A percentile compares a stretch with the other conserved stretches of the same genome.
phyloP scores from a whole-genome alignment of 495 filamentous ascomycete species.

The Cercophora newfieldiana region DNA sequence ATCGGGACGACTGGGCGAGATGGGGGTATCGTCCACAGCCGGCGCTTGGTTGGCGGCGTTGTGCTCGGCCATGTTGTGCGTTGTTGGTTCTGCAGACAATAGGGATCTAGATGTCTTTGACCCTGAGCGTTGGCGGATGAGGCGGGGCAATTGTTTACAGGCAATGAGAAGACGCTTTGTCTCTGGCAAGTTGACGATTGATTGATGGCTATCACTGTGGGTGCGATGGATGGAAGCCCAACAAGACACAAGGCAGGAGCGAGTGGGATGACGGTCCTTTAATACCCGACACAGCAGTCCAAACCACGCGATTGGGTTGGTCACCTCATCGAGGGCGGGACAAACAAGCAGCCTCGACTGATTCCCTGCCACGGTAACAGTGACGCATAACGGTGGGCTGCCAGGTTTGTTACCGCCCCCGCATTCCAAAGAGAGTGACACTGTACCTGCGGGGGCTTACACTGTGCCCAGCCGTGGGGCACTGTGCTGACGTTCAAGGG shows the following conservation, averaged over 20 bases:
- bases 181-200: background rate
- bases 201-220: background rate
- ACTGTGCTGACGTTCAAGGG: background rate
- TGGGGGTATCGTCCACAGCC: conserved; percentile 54
- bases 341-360: conserved; percentile 11
- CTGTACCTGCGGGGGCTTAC: conserved; percentile 3
- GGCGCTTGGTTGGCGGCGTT: conserved; percentile 21
- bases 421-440: background rate
- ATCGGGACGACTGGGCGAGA: conserved; percentile 59
- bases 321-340: conserved; percentile 6
- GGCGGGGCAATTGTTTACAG: background rate
- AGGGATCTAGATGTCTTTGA: background rate
- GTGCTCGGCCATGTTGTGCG: conserved; percentile 42
- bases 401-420: conserved; percentile 2
- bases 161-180: background rate
- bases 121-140: background rate
- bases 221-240: background rate
- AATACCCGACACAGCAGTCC: background rate
- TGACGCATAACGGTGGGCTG: background rate
- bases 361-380: conserved; percentile 14
- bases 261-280: conserved; percentile 3
- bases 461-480: background rate
- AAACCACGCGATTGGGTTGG: conserved; percentile 14
- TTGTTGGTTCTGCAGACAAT: background rate
- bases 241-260: background rate